These are phyloP conservation scores for Astrothelium macrocarpum DNA, from an alignment of 495 filamentous ascomycete species.

Conservation along the genomic window DNA sequence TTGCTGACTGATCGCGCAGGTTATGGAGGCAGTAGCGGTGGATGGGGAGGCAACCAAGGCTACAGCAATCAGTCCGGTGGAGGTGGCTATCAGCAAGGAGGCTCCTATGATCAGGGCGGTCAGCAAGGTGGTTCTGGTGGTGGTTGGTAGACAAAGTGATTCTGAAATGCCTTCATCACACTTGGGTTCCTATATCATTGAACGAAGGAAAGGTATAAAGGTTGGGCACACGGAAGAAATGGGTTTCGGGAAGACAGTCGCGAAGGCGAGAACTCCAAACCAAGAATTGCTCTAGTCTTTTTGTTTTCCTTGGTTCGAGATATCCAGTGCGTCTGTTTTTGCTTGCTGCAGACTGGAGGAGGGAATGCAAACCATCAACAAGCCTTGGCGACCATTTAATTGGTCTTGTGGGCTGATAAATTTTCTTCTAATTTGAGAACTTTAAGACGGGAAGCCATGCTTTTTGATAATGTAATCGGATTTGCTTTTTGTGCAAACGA, in stretches of 20 bases:
- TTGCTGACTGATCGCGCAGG: neutral
- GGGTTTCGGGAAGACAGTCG: neutral
- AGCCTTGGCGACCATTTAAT: neutral
- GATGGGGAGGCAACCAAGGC: slow-evolving; percentile 17
- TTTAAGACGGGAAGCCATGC: neutral
- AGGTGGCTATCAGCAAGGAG: slow-evolving; percentile 14
- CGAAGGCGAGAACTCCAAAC: neutral
- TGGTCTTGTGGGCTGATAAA: neutral
- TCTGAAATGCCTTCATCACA: neutral
- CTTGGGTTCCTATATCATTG: neutral
- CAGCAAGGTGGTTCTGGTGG: neutral
- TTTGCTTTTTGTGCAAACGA: neutral
- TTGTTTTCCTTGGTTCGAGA: neutral
- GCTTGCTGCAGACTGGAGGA: neutral
- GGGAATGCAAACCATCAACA: neutral
- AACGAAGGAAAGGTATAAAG: neutral
- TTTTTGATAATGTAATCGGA: neutral
- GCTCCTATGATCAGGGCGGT: slow-evolving; percentile 4
- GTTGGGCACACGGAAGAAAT: neutral
- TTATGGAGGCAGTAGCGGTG: slow-evolving; percentile 11
- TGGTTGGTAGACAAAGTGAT: neutral
- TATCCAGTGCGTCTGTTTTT: neutral
- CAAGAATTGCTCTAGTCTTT: neutral
- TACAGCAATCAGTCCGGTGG: slow-evolving; percentile 16
- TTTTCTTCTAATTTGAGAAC: neutral